These are phyloP conservation scores for Apophysomyces ossiformis DNA, from an alignment of 371 early-diverging fungal species.

Conservation along the genomic window DNA sequence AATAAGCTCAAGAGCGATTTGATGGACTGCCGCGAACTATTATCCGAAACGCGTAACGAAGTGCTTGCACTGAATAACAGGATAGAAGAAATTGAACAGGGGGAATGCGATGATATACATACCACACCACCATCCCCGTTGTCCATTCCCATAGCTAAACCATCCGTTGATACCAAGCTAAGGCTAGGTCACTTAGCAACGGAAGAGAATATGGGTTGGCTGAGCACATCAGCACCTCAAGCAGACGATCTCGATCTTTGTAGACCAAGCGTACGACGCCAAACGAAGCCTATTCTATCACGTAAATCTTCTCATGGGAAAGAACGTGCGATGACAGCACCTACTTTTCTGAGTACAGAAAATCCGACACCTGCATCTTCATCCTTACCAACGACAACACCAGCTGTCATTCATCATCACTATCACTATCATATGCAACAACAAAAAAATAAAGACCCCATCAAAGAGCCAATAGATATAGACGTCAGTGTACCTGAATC, in stretches of 20 bases:
- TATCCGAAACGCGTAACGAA: constrained; percentile 41
- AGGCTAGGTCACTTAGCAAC: not conserved
- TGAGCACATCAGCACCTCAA: constrained; percentile 3
- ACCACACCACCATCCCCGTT: constrained; percentile 12
- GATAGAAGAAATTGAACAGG: constrained; percentile 25
- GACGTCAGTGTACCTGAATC: not conserved
- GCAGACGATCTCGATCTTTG: not conserved
- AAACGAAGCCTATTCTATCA: constrained; percentile 7
- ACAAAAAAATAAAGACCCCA: constrained; percentile 8
- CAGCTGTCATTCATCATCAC: constrained; percentile 42
- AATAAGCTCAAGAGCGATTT: constrained; percentile 47
- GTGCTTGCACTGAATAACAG: constrained; percentile 28
- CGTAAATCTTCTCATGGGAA: not conserved
- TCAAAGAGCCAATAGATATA: not conserved
- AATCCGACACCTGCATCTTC: constrained; percentile 22
- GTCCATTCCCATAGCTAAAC: constrained; percentile 9
- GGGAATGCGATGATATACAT: not conserved
- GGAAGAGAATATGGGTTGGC: not conserved
- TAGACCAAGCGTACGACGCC: not conserved
- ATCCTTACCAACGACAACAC: constrained; percentile 19
- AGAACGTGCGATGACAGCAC: constrained; percentile 2
- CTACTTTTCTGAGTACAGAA: not conserved
- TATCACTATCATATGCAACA: constrained; percentile 36
- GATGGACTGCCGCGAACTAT: constrained; percentile 39
- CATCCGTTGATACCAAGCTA: not conserved